Conservation (phyloP, 225 moss, liverwort and hornwort genomes). For the Sphagnum contortum region DNA sequence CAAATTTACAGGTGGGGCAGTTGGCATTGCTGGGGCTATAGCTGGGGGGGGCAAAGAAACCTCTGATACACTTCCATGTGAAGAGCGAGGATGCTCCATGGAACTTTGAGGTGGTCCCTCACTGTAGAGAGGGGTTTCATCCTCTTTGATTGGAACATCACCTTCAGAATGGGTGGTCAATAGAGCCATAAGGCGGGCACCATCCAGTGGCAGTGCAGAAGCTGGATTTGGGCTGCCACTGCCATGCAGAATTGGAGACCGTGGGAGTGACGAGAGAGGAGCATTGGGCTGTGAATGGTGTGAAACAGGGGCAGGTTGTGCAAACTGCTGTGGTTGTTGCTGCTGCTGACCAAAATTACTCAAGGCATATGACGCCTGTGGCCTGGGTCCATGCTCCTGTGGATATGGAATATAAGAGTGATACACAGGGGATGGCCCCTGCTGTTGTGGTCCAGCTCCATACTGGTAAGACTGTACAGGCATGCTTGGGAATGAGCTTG, state of each 20-base stretch:
- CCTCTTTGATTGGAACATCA: constrained; percentile 27
- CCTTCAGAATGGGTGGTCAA: constrained; percentile 45
- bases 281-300: constrained; percentile 18
- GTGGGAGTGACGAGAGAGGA: constrained; percentile 7
- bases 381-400: constrained; percentile 37
- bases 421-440: constrained; percentile 32
- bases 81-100: constrained; percentile 16
- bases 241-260: constrained; percentile 8
- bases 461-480: constrained; percentile 2
- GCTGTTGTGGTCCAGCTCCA: background rate
- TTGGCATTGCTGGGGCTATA: constrained; percentile 42
- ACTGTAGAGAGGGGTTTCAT: constrained; percentile 15
- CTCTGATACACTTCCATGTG: constrained; percentile 17
- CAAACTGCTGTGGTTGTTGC: constrained; percentile 6
- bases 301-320: constrained; percentile 27
- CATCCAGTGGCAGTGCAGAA: constrained; percentile 42
- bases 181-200: constrained; percentile 58
- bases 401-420: constrained; percentile 36
- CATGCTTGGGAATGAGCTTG: constrained; percentile 3
- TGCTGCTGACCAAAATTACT: constrained; percentile 5
- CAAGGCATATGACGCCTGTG: constrained; percentile 30
- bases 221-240: constrained; percentile 23
- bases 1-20: constrained; percentile 47
- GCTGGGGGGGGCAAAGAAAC: constrained; percentile 48
- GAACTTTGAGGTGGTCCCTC: constrained; percentile 3